These are phyloP conservation scores for Apiospora saccharicola DNA, from an alignment of 2,329 filamentous ascomycete species.

Conservation along the genomic window DNA sequence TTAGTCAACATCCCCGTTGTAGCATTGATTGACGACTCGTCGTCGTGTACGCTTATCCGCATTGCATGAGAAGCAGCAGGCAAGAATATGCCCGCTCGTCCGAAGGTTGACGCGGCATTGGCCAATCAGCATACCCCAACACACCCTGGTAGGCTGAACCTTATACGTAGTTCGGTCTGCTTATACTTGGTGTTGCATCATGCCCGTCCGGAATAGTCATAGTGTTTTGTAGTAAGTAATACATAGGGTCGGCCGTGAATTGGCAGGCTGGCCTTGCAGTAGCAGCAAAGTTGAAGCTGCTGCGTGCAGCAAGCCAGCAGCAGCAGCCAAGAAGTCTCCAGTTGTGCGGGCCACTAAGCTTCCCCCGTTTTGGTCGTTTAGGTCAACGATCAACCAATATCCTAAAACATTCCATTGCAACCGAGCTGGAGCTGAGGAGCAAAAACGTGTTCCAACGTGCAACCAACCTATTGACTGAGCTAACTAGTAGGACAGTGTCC, in stretches of 20 bases:
- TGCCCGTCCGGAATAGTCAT: background rate
- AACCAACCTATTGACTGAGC: background rate
- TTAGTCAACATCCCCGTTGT: constrained; percentile 12
- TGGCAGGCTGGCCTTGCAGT: background rate
- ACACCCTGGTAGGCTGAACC: background rate
- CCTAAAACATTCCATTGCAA: constrained; percentile 6
- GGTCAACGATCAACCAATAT: background rate
- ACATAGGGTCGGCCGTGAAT: background rate
- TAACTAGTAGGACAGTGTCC: background rate
- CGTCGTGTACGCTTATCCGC: background rate
- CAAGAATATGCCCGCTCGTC: background rate
- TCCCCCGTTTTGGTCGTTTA: background rate
- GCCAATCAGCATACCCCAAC: background rate
- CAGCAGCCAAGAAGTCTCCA: constrained; percentile 16
- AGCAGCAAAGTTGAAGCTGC: background rate
- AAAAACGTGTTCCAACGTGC: constrained; percentile 3
- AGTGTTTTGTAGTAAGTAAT: background rate
- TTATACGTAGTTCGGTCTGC: background rate
- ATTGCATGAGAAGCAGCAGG: background rate
- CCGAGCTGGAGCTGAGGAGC: constrained; percentile 2
- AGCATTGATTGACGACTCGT: background rate
- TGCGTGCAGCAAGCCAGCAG: background rate
- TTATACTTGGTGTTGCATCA: background rate
- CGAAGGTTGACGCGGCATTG: background rate
- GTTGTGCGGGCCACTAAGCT: constrained; percentile 16